phyloP scores from a whole-genome alignment of 176 grass and related monocot genomes.

The Phyllostachys edulis region DNA sequence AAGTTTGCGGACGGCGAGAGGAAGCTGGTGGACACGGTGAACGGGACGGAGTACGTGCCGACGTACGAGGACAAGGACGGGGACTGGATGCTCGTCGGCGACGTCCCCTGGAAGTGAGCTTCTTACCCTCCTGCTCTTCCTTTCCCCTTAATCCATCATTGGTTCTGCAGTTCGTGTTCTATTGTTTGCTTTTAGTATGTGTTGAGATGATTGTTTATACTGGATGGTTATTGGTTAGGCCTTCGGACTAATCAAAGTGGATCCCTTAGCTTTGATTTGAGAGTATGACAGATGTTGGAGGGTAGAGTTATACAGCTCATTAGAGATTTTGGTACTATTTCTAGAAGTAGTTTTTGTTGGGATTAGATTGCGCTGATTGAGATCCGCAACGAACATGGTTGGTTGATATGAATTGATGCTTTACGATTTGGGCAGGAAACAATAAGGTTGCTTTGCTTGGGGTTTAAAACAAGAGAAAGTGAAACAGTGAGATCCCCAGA shows the following conservation, averaged over 20 bases:
- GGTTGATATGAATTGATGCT: not conserved
- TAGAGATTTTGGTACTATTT: not conserved
- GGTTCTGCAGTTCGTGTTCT: not conserved
- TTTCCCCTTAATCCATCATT: not conserved
- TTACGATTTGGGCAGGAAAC: not conserved
- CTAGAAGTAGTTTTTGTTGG: not conserved
- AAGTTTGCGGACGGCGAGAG: conserved; percentile 78
- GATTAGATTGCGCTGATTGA: not conserved
- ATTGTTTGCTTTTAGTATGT: not conserved
- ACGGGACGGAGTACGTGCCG: conserved; percentile 89
- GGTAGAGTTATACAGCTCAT: not conserved
- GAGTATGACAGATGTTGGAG: not conserved
- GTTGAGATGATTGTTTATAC: not conserved
- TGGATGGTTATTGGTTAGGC: not conserved
- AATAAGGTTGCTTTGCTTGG: not conserved
- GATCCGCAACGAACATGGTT: not conserved
- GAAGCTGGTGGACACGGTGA: conserved; percentile 80
- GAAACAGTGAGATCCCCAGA: not conserved
- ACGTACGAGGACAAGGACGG: conserved; percentile 99
- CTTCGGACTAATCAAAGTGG: not conserved
- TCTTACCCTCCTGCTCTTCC: not conserved
- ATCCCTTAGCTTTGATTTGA: not conserved
- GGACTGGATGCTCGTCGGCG: conserved; percentile 98
- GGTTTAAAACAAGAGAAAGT: not conserved
- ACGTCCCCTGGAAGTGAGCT: conserved; percentile 98